Evolutionary conservation across 2,329 filamentous ascomycete genomes (phyloP), one percentile per base, ranked within the genome.

Genomic region (Podosphaera fusca): DNA sequence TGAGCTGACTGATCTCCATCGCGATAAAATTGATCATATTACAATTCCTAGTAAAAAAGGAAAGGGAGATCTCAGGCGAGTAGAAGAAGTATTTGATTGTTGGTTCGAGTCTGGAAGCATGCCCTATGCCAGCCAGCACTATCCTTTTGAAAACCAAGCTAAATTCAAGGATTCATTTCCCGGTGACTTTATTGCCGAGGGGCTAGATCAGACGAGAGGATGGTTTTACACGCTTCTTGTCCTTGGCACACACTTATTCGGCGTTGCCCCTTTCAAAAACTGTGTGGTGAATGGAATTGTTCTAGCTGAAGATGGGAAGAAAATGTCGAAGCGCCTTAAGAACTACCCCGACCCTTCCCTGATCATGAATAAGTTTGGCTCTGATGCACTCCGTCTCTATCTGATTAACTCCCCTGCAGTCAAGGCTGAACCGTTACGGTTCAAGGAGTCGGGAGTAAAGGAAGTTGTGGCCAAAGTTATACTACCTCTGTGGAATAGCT

Each of bases 81-180:
- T 92, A 8, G 82, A 87, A 55, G 88, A 95, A 68, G 87, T 95
- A 3, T 95, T 95, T 64, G 89, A 95, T 71, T 95, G 89, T 68
- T 95, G 89, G 88, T 94, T 95, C 61, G 89, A 95, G 70, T 95
- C 88, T 49, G 89, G 89, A 59, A 89, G 85, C 67, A 95, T 95
- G 89, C 89, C 89, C 2, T 95, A 94, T 67, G 85, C 87, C 47
- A 88, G 84, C 62, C 80, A 85, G 60, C 89, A 95, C 69, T 95
- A 94, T 67, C 89, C 89, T 5, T 95, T 95, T 66, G 85, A 90
- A 70, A 92, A 92, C 66, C 79, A 82, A 63, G 85, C 89, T 8
- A 77, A 82, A 59, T 90, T 95, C 61, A 76, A 88, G 63, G 77
- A 81, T 61, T 81, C 79, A 2, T 95, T 94, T 72, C 89, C 89